Evolutionary conservation across 805 yeast species (phyloP), one percentile per base, ranked within the genome.

Genomic region (Komagataella pseudopastoris): DNA sequence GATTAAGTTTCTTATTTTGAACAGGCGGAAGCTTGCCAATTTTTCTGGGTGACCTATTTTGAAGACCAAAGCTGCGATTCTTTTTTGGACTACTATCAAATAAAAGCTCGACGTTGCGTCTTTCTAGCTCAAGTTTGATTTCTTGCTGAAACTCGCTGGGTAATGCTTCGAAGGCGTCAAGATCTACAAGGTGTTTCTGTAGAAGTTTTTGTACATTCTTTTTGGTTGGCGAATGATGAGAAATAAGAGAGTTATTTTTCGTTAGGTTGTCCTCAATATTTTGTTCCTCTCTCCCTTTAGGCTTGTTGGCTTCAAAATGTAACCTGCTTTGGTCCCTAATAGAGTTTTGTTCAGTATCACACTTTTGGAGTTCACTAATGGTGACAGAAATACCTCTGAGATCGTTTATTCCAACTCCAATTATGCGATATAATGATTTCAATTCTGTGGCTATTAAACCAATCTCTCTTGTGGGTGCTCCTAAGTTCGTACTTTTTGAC

Each of bases 311-410:
- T 45, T 57, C 58, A 48, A 69, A 70, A 1, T 68, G 68, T 12
- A 72, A 54, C 44, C 61, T 63, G 60, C 59, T 64, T 51, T 71
- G 73, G 44, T 58, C 62, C 2, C 53, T 56, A 10, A 54, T 56
- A 4, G 58, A 56, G 22, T 56, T 58, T 44, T 58, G 59, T 22
- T 54, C 49, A 7, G 47, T 44, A 6, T 55, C 61, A 6, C 66
- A 67, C 50, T 70, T 72, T n/a, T 69, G 69, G 43, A 90, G 68
- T 56, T 78, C 79, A 6, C 75, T 72, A 66, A 88, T 71, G 23
- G 81, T 85, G 1, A 91, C 70, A 0, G 95, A 83, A 3, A 91
- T 66, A 0, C 97, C 97, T 49, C 97, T 68, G 7, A 90, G 64
- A 44, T 88, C 96, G 12, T 62, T 60, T 0, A 86, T 83, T 0